Evolutionary conservation across 805 yeast species (phyloP).

Genomic region (Priceomyces medius): DNA sequence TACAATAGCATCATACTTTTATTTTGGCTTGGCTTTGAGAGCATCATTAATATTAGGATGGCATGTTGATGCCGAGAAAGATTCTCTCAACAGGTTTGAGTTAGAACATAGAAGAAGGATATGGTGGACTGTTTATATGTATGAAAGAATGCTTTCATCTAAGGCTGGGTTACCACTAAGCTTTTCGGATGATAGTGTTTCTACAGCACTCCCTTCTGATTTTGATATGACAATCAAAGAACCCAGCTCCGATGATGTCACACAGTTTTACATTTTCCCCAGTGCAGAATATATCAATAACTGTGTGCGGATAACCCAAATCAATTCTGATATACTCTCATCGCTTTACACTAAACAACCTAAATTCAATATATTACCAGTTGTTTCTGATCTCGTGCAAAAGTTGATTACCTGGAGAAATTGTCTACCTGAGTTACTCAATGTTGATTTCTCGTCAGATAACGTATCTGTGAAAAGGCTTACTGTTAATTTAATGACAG

Average conservation of each 20-base stretch:
- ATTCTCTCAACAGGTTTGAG: conserved; percentile 50
- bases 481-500: conserved; percentile 75
- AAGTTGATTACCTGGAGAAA: conserved; percentile 68
- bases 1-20: conserved; percentile 77
- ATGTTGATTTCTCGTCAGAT: conserved; percentile 58
- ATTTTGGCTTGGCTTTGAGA: conserved; percentile 73
- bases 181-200: conserved; percentile 78
- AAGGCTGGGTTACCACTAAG: conserved; percentile 80
- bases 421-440: conserved; percentile 59
- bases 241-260: conserved; percentile 48
- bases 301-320: conserved; percentile 76
- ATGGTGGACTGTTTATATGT: conserved; percentile 53
- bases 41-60: conserved; percentile 72
- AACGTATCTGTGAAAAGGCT: conserved; percentile 60
- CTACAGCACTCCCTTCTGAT: conserved; percentile 73
- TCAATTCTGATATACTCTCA: conserved; percentile 70
- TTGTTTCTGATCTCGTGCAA: conserved; percentile 66
- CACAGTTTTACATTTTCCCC: conserved; percentile 69
- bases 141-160: conserved; percentile 72
- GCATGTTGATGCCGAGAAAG: conserved; percentile 81
- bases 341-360: conserved; percentile 75
- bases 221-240: conserved; percentile 54
- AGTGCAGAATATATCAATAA: conserved; percentile 74
- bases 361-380: conserved; percentile 70
- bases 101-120: conserved; percentile 51